Evolutionary conservation across 139 green algal species (phyloP).

Genomic region (Trebouxia sp.): DNA sequence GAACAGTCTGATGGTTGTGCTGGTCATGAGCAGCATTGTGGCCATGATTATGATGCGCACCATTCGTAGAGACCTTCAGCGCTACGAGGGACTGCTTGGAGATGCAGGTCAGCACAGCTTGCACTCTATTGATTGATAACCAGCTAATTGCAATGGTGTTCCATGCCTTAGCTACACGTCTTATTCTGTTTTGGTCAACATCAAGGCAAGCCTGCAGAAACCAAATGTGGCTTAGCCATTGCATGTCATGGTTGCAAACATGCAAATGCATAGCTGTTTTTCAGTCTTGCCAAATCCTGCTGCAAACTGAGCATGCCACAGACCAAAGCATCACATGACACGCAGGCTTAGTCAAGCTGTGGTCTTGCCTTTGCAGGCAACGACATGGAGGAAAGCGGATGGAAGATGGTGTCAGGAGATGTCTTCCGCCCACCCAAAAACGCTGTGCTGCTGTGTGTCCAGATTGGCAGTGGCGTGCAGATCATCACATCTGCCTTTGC

Average conservation of each 20-base stretch:
- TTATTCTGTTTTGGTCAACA: no score
- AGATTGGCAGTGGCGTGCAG: conserved; percentile 88
- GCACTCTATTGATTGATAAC: no score
- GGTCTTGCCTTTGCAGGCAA: conserved; percentile 22
- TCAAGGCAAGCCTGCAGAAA: no score
- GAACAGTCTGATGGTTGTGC: conserved; percentile 92
- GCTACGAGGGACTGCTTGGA: conserved; percentile 92
- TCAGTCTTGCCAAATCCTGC: no score
- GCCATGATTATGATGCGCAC: conserved; percentile 91
- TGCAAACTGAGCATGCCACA: no score
- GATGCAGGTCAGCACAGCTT: conserved; percentile 54
- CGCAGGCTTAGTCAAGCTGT: no score
- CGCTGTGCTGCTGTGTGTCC: conserved; percentile 68
- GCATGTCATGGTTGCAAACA: no score
- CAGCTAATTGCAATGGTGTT: no score
- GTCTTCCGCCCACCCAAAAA: conserved; percentile 84
- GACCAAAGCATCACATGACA: no score
- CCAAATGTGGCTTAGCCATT: no score
- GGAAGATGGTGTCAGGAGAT: conserved; percentile 96
- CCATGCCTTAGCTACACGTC: no score
- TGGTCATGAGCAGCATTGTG: conserved; percentile 91
- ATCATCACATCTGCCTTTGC: conserved; percentile 75
- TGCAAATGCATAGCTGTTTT: no score
- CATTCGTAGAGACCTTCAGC: conserved; percentile 87
- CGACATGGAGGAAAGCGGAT: conserved; percentile 88